These are phyloP conservation scores for Malassezia nana DNA, from an alignment of 1,284 basidiomycete genomes.

Conservation along the genomic window DNA sequence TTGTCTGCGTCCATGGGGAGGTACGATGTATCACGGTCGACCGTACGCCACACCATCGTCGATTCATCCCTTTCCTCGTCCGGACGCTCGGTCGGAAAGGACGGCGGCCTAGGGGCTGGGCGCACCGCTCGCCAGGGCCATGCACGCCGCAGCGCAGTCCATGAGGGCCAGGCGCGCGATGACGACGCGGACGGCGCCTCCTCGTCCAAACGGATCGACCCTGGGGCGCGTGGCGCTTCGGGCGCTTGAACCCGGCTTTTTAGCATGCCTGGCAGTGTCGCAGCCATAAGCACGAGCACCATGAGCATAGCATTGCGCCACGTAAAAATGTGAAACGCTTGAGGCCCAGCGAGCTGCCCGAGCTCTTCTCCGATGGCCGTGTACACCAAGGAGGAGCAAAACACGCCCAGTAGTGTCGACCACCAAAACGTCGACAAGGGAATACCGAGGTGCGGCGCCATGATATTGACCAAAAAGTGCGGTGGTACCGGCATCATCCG, in stretches of 20 bases:
- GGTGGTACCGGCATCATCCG: conserved; percentile 77
- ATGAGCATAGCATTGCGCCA: conserved; percentile 74
- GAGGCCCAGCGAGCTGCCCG: conserved; percentile 84
- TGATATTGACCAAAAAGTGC: conserved; percentile 68
- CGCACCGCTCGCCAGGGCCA: too few species aligned
- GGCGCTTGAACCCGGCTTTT: conserved; percentile 15
- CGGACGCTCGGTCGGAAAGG: too few species aligned
- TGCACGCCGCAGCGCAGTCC: too few species aligned
- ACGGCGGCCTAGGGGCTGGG: too few species aligned
- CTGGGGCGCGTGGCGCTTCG: conserved; percentile 8
- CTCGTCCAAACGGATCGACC: conserved; percentile 16
- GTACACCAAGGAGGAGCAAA: conserved; percentile 85
- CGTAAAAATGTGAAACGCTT: conserved; percentile 83
- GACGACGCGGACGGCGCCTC: background rate
- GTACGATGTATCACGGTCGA: background rate
- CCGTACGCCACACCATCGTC: background rate
- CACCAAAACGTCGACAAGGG: conserved; percentile 74
- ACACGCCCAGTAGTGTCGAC: conserved; percentile 78
- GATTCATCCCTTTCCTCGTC: background rate
- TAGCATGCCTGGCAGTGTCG: conserved; percentile 67
- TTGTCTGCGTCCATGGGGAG: background rate
- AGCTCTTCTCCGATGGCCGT: conserved; percentile 80
- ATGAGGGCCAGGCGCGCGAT: background rate
- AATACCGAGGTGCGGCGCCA: conserved; percentile 88
- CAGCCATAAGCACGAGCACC: conserved; percentile 72